These are phyloP conservation scores for Oryza rufipogon DNA, from an alignment of 176 grass and related monocot species.

Conservation along the genomic window DNA sequence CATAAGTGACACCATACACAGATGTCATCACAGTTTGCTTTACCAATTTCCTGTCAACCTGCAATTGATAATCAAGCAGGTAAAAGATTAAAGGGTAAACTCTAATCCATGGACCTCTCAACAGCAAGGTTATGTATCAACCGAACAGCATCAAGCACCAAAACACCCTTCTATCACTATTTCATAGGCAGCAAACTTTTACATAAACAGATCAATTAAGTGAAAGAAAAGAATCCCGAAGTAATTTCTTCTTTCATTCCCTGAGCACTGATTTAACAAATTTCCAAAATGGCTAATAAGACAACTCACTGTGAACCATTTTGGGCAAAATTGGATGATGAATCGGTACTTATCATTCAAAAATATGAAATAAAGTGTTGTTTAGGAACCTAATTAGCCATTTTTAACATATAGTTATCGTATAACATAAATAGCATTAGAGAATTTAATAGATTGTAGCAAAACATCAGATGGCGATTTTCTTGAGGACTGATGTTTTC, in stretches of 20 bases:
- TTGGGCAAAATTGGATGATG: not conserved
- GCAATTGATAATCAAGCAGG: constrained; percentile 28
- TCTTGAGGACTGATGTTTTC: not conserved
- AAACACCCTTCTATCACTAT: not conserved
- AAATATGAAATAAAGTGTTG: not conserved
- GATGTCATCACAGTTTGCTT: constrained; percentile 99
- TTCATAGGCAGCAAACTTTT: constrained; percentile 21
- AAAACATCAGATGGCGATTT: not conserved
- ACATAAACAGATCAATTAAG: constrained; percentile 26
- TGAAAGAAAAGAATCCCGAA: not conserved
- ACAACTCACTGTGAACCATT: constrained; percentile 7
- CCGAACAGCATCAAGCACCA: not conserved
- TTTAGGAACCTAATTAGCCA: not conserved
- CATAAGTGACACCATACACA: constrained; percentile 95
- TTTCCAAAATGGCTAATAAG: not conserved
- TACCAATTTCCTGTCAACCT: constrained; percentile 98
- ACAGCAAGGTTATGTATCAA: not conserved
- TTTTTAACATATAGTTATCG: not conserved
- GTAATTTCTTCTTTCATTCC: not conserved
- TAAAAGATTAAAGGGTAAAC: constrained; percentile 14
- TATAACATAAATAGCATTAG: not conserved
- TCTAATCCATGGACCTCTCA: not conserved
- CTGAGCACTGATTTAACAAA: not conserved
- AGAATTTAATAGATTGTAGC: constrained; percentile 16
- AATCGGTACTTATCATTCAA: not conserved